Base-by-base conservation (phyloP, 1,139 yeast species). In the Lodderomyces pseudojiufengensis region DNA sequence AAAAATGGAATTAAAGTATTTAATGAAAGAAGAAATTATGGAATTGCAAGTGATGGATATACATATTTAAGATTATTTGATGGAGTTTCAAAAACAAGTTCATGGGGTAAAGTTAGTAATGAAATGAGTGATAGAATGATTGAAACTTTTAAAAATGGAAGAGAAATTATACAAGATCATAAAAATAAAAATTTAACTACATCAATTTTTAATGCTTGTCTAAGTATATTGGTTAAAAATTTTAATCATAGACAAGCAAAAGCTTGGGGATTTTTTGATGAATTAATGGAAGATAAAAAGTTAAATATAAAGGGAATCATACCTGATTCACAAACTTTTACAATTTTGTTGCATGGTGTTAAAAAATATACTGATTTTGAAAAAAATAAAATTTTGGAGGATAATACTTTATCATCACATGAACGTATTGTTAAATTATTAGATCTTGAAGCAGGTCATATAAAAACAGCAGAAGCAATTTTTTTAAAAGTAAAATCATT, bases 11-110 rank as follows among this genome's bases (percentile, higher is more conserved):
- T 80, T 29, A 73, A 72, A 32, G 44, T 74, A 21, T 67, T 70
- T 40, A 66, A 69, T 39, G 70, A 73, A 55, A 63, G 85, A 35
- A 78, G 76, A 46, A 80, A 79, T 49, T 75, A 84, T 78, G 73
- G 73, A 1, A 69, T 79, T 13, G 70, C 72, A 1, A 57, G 67
- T 4, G 76, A 79, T 46, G 70, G 73, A 14, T 73, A 75, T 32
- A 71, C 84, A 1, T 64, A 73, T 41, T 72, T 80, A 3, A 72
- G 78, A 3, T 49, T 82, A 4, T 78, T 81, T 43, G 65, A 71
- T 39, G 87, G 85, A 0, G 60, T 80, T 31, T 66, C 82, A 3
- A 67, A 71, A 35, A 44, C 54, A 9, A 51, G 53, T 24, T 50
- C 54, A 25, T 65, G 67, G 67, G 74, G 73, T 1, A 49, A 54